Percentiles rank a stretch among this genome's conserved stretches.
Evolutionary conservation across 208 protist genomes (phyloP).

Genomic region (Histomonas meleagridis): DNA sequence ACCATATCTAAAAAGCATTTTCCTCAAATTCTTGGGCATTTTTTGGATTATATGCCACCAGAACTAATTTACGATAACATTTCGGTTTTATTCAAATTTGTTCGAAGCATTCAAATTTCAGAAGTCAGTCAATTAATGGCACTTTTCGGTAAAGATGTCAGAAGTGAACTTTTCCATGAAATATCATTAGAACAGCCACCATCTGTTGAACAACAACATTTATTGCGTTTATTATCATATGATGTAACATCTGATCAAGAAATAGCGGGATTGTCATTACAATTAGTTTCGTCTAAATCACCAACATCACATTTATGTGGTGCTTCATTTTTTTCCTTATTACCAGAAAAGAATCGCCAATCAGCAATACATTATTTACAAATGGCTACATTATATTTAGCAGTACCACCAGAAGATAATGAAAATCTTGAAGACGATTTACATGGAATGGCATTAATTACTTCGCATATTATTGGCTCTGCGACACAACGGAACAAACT

Average conservation of each 20-base stretch:
- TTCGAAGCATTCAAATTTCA: background rate
- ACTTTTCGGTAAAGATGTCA: background rate
- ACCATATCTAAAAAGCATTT: background rate
- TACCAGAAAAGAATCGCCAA: background rate
- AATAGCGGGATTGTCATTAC: background rate
- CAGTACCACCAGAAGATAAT: background rate
- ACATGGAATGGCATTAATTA: background rate
- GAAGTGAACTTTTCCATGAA: background rate
- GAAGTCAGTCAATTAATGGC: background rate
- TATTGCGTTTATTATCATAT: background rate
- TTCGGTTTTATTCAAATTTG: background rate
- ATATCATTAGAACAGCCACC: background rate
- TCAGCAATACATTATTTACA: background rate
- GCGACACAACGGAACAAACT: background rate
- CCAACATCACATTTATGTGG: background rate
- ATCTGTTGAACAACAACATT: background rate
- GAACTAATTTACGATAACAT: background rate
- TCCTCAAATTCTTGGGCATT: background rate
- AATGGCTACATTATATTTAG: background rate
- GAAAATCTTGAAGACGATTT: background rate
- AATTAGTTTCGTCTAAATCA: background rate
- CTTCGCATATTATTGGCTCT: background rate
- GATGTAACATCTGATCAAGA: background rate
- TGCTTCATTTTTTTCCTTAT: background rate
- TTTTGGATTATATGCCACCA: conserved; percentile 17